Percentiles rank a stretch among this genome's conserved stretches.
These are phyloP conservation scores for Eucalyptus urophylla DNA, from an alignment of 345 rosid species.

Conservation along the genomic window DNA sequence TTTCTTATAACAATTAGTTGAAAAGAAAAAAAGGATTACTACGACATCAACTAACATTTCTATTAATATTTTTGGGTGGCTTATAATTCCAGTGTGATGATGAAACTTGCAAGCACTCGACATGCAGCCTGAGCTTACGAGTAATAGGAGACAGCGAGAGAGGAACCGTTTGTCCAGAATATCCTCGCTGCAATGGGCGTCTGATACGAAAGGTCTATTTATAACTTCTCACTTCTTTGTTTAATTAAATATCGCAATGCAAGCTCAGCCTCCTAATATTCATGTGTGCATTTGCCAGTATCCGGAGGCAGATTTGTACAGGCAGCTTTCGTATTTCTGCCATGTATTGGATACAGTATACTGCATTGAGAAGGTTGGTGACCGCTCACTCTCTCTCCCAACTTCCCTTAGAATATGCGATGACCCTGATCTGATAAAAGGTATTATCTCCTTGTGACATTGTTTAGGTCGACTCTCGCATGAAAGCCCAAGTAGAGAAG, in stretches of 20 bases:
- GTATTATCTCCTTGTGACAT: background rate
- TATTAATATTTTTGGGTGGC: background rate
- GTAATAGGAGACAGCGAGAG: conserved; percentile 72
- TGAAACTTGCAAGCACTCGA: conserved; percentile 78
- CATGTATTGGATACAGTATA: conserved; percentile 55
- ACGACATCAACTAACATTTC: background rate
- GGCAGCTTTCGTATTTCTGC: conserved; percentile 81
- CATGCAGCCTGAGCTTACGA: conserved; percentile 52
- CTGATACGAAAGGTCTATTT: conserved; percentile 57
- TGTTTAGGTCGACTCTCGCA: conserved; percentile 44
- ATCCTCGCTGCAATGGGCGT: conserved; percentile 83
- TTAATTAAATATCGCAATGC: background rate
- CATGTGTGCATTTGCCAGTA: conserved; percentile 22
- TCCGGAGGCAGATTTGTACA: conserved; percentile 87
- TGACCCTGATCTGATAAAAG: background rate
- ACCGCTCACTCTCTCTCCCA: no score
- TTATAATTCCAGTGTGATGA: conserved; percentile 69
- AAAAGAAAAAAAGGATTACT: background rate
- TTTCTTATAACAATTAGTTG: background rate
- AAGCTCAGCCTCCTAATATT: background rate
- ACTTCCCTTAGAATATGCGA: background rate
- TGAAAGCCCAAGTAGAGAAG: conserved; percentile 42
- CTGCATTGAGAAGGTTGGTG: conserved; percentile 61
- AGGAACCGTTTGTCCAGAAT: conserved; percentile 97
- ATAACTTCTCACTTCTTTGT: background rate